phyloP scores from a whole-genome alignment of 805 yeast species.

The Wickerhamiella dianesei region DNA sequence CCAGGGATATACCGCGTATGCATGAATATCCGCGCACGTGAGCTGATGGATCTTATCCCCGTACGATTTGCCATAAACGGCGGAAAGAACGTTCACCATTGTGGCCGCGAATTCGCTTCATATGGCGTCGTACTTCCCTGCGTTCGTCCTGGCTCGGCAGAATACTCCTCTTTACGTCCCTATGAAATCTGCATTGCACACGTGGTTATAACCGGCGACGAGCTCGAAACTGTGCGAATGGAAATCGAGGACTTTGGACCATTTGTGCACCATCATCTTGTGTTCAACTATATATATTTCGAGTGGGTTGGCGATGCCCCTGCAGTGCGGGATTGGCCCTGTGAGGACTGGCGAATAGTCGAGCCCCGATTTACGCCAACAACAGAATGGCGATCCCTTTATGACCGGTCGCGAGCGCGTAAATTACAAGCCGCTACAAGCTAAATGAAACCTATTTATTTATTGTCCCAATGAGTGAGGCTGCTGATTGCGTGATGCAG shows the following conservation, averaged over 20 bases:
- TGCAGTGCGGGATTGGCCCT: neutral
- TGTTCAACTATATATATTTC: constrained; percentile 15
- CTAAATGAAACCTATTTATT: neutral
- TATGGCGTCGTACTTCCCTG: neutral
- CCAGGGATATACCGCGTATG: neutral
- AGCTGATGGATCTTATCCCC: neutral
- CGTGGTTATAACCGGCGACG: neutral
- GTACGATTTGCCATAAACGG: neutral
- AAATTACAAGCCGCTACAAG: neutral
- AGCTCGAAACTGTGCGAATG: neutral
- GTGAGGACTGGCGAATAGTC: neutral
- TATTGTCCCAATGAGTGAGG: neutral
- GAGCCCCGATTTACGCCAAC: neutral
- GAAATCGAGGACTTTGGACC: neutral
- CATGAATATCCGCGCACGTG: neutral
- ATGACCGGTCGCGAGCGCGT: neutral
- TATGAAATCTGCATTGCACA: neutral
- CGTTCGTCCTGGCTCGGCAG: neutral
- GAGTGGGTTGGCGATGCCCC: constrained; percentile 4
- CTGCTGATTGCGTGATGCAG: neutral
- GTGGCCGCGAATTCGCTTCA: neutral
- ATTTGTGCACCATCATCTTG: constrained; percentile 1
- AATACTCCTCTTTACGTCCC: neutral
- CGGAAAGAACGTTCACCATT: neutral
- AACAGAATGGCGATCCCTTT: neutral